A percentile compares a stretch with the other conserved stretches of the same genome.
Conservation (phyloP, 2,329 filamentous ascomycete genomes). For the Chaetomiaceae sp. region DNA sequence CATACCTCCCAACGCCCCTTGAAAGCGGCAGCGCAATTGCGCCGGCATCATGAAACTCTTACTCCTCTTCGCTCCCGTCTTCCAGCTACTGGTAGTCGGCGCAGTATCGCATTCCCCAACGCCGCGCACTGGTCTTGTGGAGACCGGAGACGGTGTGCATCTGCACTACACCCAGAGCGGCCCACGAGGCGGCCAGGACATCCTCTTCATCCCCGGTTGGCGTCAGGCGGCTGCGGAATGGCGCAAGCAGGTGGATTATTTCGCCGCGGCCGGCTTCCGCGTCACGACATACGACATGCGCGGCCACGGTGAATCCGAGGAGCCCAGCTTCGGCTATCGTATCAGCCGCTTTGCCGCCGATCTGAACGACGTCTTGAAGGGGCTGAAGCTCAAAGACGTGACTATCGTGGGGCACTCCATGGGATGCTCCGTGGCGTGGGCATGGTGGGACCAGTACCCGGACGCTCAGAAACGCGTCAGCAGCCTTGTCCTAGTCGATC, state of each 20-base stretch:
- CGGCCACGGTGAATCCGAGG: slow-evolving; percentile 34
- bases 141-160: slow-evolving; percentile 29
- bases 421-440: slow-evolving; percentile 33
- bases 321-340: slow-evolving; percentile 31
- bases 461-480: slow-evolving; percentile 24
- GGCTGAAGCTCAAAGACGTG: slow-evolving; percentile 31
- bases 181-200: slow-evolving; percentile 23
- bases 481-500: slow-evolving; percentile 32
- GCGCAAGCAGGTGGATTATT: slow-evolving; percentile 31
- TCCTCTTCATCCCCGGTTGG: slow-evolving; percentile 34
- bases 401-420: slow-evolving; percentile 35
- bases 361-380: slow-evolving; percentile 27
- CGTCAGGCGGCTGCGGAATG: slow-evolving; percentile 32
- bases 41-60: too few species aligned
- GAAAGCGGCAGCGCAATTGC: too few species aligned
- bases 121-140: too few species aligned
- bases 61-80: too few species aligned
- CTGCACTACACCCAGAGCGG: slow-evolving; percentile 30
- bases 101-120: too few species aligned
- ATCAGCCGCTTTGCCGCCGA: slow-evolving; percentile 30
- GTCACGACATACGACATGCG: slow-evolving; percentile 33
- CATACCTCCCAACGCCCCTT: too few species aligned
- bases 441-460: slow-evolving; percentile 32
- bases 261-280: slow-evolving; percentile 27
- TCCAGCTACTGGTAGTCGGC: too few species aligned